A percentile compares a stretch with the other conserved stretches of the same genome.
Conservation (phyloP, 2,329 filamentous ascomycete species). For the Verticillium klebahnii region DNA sequence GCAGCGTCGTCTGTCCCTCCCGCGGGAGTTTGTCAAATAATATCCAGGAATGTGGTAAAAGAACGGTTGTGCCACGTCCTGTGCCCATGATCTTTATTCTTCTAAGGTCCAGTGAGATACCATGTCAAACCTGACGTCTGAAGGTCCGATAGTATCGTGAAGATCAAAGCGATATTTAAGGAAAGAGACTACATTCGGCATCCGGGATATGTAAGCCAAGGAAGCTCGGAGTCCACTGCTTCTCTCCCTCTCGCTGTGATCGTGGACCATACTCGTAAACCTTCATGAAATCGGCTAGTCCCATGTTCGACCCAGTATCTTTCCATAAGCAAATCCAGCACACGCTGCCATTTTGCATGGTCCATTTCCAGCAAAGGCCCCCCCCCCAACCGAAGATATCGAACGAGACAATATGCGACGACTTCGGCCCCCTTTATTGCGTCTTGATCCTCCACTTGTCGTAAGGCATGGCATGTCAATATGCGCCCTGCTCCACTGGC, state of each 20-base stretch:
- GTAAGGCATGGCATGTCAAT: no score
- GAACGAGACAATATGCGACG: no score
- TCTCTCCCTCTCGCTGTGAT: background rate
- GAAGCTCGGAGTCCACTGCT: background rate
- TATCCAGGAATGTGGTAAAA: background rate
- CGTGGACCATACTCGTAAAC: background rate
- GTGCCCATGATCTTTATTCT: background rate
- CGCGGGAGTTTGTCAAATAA: background rate
- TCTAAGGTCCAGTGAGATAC: no score
- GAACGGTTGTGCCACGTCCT: background rate
- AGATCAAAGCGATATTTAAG: no score
- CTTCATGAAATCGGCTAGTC: background rate
- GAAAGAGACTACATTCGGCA: background rate
- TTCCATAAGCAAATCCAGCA: background rate
- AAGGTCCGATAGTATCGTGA: no score
- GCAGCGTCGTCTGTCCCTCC: background rate
- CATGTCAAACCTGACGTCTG: no score
- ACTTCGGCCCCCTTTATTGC: no score
- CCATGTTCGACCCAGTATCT: background rate
- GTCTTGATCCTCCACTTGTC: no score
- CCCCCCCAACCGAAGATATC: background rate
- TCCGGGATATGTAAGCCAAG: background rate
- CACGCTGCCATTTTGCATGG: background rate
- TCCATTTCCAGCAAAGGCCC: background rate
- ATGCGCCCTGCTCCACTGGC: no score